Base-by-base conservation (phyloP, 1,284 basidiomycete species). In the Athelia sp. region DNA sequence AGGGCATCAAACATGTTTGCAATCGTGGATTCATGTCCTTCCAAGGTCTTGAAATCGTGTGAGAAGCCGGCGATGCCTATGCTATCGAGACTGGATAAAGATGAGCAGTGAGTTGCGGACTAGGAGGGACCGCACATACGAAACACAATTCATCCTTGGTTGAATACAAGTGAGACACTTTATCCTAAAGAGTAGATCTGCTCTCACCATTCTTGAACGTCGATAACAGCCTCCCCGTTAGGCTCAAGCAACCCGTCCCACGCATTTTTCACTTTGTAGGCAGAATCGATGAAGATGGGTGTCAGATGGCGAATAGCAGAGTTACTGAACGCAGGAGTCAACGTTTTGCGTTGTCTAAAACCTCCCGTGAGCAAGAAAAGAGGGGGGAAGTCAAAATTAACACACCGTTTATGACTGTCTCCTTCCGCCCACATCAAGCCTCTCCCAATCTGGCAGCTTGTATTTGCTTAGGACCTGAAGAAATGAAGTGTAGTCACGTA, bases 61-160 rank as follows among this genome's bases (percentile, higher is more conserved):
- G 75, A 74, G 55, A 84, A 75, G 0, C 73, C 72, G 0, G 78
- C 77, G 45, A 82, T 78, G 1, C 82, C 81, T 47, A 84, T 71
- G 2, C 73, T 74, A 59, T 84, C 81, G 8, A 82, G 68, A 1
- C 79, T 81, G 50, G 2, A 36, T 3, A 18, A 40, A 36, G 3
- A 29, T 9, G 23, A 9, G 23, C 34, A 13, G 29, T 6, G 4
- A 1, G 26, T 55, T 8, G 8, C 17, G n/a, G 42, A 2, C 14
- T 21, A n/a, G 43, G 36, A 52, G 24, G 42, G 29, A 31, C 8
- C 22, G 57, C 44, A 56, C 73, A 29, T 58, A 78, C 76, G 77
- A 70, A 18, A 78, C 62, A 18, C 61, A 63, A 52, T 77, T 77
- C 75, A 77, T 76, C 73, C 77, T 69, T n/a, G 21, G 32, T 24